Base-by-base conservation (phyloP, 805 yeast genomes). In the Lachancea kluyveri region DNA sequence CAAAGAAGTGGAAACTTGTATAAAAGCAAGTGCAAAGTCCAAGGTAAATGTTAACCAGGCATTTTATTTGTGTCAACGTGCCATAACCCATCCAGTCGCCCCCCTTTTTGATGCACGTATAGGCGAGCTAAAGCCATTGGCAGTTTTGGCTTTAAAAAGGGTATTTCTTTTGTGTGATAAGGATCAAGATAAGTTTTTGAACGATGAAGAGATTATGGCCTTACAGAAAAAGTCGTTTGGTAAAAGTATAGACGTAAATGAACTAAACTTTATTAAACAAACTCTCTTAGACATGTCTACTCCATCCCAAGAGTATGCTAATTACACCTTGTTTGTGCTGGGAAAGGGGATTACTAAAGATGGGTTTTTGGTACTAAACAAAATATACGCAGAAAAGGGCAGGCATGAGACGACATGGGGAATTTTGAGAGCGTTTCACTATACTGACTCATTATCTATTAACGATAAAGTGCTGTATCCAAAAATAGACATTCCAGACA, bases 341-440 rank as follows among this genome's bases (percentile, higher is more conserved):
- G 60, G 49, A 0, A 59, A 55, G 29, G 95, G 95, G 0, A 62
- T 90, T 2, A 72, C 84, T 0, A 71, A 68, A 31, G 74, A 72
- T 27, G 97, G 94, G 0, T 92, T 92, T 48, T 59, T 92, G 3
- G 61, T 75, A 1, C 62, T 92, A 32, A 87, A 85, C 57, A 82
- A 79, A 49, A 59, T 84, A 16, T 92, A 82, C 54, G 94, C 94
- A 1, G 94, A 86, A 44, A 74, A 74, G 21, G 99, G 98, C 0
- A 65, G 97, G 19, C 97, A 92, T 54, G 99, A 92, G 53, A 92
- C 97, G 0, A 80, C 86, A 0, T 92, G 99, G 99, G 95, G 95
- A 0, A 85, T 92, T 13, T 54, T 92, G 16, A 59, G 99, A 31
- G 72, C 87, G 0, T 92, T 84, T 55, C 83, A 85, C 50, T 92